Evolutionary conservation across 768 basidiomycete species (phyloP), one percentile per base, ranked within the genome.

Genomic region (Rhodotorula paludigena): DNA sequence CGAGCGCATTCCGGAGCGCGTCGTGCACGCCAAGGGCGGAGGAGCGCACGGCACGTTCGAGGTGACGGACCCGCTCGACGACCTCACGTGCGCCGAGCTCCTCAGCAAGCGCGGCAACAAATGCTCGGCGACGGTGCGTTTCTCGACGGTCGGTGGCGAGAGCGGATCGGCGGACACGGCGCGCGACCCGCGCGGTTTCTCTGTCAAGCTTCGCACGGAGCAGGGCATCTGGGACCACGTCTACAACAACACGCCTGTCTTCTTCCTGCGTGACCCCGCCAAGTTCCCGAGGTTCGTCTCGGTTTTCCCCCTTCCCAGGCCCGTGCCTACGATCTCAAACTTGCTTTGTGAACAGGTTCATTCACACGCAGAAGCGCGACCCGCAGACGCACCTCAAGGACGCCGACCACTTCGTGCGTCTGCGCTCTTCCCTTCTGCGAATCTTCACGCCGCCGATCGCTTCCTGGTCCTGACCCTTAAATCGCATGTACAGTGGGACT

Each of bases 311-410:
- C n/a, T n/a, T n/a, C n/a, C n/a, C n/a, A n/a, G n/a, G n/a, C n/a
- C n/a, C n/a, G n/a, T n/a, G n/a, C n/a, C n/a, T n/a, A n/a, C n/a
- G n/a, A n/a, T n/a, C n/a, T n/a, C n/a, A n/a, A n/a, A n/a, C n/a
- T n/a, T n/a, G n/a, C n/a, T n/a, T n/a, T n/a, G n/a, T n/a, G n/a
- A n/a, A n/a, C 15, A 74, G 78, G 68, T 82, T 82, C 75, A 82
- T 82, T 68, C 80, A 81, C 76, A 81, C 80, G 36, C 80, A 81
- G 75, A 81, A 79, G 76, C 72, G 75, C 85, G 87, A 85, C 78
- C 93, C 93, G 23, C 89, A 90, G 77, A 93, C 92, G 14, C 89
- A 97, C 79, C 79, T 93, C 74, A 91, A 89, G 78, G 90, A 91
- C 80, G 77, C 87, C 28, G 60, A 62, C 49, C 85, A 84, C 83